Percentiles rank a stretch among this genome's conserved stretches.
Evolutionary conservation across 495 filamentous ascomycete species (phyloP).

Genomic region (Neurospora sp.): DNA sequence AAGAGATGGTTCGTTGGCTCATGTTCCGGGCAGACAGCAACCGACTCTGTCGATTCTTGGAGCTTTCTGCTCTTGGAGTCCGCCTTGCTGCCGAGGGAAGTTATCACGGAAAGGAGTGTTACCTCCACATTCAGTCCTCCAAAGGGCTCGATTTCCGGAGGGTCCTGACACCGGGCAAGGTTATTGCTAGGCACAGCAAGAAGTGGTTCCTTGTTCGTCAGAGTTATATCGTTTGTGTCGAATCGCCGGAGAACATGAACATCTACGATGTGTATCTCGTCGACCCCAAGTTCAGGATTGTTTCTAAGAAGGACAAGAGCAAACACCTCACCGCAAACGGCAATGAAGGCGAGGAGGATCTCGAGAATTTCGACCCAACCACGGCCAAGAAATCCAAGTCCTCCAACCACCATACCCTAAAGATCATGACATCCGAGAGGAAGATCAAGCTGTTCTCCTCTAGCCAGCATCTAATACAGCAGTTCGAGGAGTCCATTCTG

Average conservation of each 20-base stretch:
- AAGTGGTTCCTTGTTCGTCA: conserved; percentile 99
- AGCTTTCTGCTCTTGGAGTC: conserved; percentile 91
- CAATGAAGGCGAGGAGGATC: conserved; percentile 27
- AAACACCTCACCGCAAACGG: conserved; percentile 54
- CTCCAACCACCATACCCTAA: conserved; percentile 74
- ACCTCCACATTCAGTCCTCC: conserved; percentile 78
- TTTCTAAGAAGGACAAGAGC: conserved; percentile 61
- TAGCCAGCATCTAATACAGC: conserved; percentile 76
- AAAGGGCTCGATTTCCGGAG: conserved; percentile 86
- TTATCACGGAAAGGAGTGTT: conserved; percentile 97
- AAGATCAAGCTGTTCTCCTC: conserved; percentile 85
- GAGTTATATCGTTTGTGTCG: conserved; percentile 94
- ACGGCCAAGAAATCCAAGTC: conserved; percentile 18
- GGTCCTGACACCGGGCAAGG: conserved; percentile 60
- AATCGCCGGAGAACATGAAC: conserved; percentile 97
- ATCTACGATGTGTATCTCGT: conserved; percentile 98
- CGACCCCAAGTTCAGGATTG: conserved; percentile 70
- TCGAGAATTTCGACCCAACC: conserved; percentile 29
- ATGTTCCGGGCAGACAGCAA: conserved; percentile 96
- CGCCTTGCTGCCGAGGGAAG: conserved; percentile 88
- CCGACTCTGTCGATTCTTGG: conserved; percentile 88
- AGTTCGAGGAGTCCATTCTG: conserved; percentile 86
- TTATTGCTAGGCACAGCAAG: conserved; percentile 72
- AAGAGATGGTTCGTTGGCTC: conserved; percentile 84
- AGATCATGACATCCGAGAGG: conserved; percentile 76